phyloP scores from a whole-genome alignment of 768 basidiomycete species.

The Suillus luteus region DNA sequence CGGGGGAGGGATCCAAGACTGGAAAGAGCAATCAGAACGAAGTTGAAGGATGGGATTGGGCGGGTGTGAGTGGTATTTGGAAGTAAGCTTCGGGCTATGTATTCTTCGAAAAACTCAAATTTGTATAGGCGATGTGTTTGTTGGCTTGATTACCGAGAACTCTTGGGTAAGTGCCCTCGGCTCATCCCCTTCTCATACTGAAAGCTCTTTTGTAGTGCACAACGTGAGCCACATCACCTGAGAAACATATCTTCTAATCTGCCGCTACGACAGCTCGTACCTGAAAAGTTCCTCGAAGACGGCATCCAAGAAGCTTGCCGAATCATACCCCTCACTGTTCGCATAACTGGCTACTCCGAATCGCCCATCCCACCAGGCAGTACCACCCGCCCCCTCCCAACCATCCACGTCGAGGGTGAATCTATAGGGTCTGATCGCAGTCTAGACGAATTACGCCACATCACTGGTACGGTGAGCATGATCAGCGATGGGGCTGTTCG shows the following conservation, averaged over 20 bases:
- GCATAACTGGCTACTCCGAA: slow-evolving; percentile 39
- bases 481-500: slow-evolving; percentile 50
- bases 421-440: slow-evolving; percentile 41
- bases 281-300: slow-evolving; percentile 33
- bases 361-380: slow-evolving; percentile 28
- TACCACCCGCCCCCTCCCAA: slow-evolving; percentile 41
- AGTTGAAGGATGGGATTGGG: slow-evolving; percentile 59
- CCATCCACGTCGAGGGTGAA: slow-evolving; percentile 52
- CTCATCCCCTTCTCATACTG: not conserved
- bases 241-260: not conserved
- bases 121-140: slow-evolving; percentile 51
- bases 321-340: slow-evolving; percentile 56
- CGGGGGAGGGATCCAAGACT: not conserved
- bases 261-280: slow-evolving; percentile 23
- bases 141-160: slow-evolving; percentile 60
- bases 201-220: slow-evolving; percentile 32
- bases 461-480: slow-evolving; percentile 49
- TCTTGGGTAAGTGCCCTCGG: slow-evolving; percentile 43
- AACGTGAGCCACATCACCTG: slow-evolving; percentile 32
- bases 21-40: slow-evolving; percentile 16
- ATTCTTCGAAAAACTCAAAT: not conserved
- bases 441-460: slow-evolving; percentile 32
- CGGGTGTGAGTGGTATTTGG: slow-evolving; percentile 55
- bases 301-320: slow-evolving; percentile 46
- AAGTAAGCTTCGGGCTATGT: slow-evolving; percentile 37